Evolutionary conservation across 2,329 filamentous ascomycete species (phyloP), one percentile per base, ranked within the genome.

Genomic region (Penicillium sp.): DNA sequence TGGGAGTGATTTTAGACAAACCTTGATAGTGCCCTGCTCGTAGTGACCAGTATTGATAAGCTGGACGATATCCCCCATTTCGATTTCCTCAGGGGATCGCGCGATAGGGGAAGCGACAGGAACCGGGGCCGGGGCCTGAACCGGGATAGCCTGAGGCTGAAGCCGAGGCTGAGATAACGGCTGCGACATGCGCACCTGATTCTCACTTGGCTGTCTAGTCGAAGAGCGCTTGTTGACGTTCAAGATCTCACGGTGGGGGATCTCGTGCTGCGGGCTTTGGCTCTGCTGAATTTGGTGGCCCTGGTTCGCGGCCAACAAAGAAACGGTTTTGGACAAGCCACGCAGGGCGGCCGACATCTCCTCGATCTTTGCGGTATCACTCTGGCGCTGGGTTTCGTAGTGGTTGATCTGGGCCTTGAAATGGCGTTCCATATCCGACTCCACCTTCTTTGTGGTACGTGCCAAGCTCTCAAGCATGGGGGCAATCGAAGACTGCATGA

Each of bases 381-480:
- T 69, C 43, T 72, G 72, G 48, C 75, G 77, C 59, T 78, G 75
- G 3, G 64, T 52, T 50, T 81, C 77, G 21, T 73, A 72, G 46
- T 77, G 71, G 46, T 71, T 74, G 50, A 80, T 64, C 60, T 80
- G 76, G 32, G 73, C 69, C 24, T 68, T 67, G 43, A 81, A 71
- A 50, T 76, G 73, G 43, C 80, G 78, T 62, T 93, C 84, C 43
- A 90, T 75, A 47, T 89, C 84, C 21, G 75, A 74, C 8, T 82
- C 77, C 43, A 87, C 75, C 56, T 82, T 83, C 59, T 88, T 81
- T 10, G 84, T 81, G 19, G 83, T 77, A 56, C 83, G 79, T 39
- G 85, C 77, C 56, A 88, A 74, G 45, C 77, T 78, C 44, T 80
- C 79, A 56, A 91, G 77, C 10, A 81, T 74, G 2, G 87, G 84